Percentiles rank a stretch among this genome's conserved stretches.
phyloP scores from a whole-genome alignment of 2,329 filamentous ascomycete species.

The Diaporthe sp. region DNA sequence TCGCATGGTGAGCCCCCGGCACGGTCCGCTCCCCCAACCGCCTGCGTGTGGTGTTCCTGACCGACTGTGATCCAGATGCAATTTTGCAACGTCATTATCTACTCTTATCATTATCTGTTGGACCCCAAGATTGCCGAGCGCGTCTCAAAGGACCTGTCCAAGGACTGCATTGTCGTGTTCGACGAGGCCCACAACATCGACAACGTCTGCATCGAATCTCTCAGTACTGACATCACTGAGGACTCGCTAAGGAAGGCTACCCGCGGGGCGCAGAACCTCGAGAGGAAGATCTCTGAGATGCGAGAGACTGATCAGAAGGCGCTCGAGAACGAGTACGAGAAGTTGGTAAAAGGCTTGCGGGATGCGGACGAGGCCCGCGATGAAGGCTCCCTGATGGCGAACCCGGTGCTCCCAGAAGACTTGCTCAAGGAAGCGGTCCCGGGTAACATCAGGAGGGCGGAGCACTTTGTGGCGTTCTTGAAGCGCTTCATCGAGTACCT shows the following conservation, averaged over 20 bases:
- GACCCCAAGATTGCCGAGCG: conserved; percentile 98
- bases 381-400: conserved; percentile 97
- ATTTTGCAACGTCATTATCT: conserved; percentile 99
- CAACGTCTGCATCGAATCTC: conserved; percentile 97
- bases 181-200: conserved; percentile 99
- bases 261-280: conserved; percentile 89
- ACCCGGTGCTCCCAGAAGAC: conserved; percentile 93
- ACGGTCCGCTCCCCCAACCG: not conserved
- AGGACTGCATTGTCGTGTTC: conserved; percentile 98
- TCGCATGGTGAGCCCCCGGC: conserved; percentile 77
- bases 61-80: conserved; percentile 76
- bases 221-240: conserved; percentile 97
- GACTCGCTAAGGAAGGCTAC: conserved; percentile 93
- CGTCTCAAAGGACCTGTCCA: conserved; percentile 94
- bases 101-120: conserved; percentile 97
- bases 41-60: conserved; percentile 35
- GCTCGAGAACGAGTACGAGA: conserved; percentile 93
- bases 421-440: conserved; percentile 95
- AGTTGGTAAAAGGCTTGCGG: conserved; percentile 90
- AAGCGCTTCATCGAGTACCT: conserved; percentile 98
- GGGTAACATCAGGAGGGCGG: conserved; percentile 94
- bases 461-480: conserved; percentile 95
- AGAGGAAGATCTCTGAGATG: conserved; percentile 93
- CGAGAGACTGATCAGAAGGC: conserved; percentile 95
- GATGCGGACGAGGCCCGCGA: conserved; percentile 90